Percentiles rank a stretch among this genome's conserved stretches.
Conservation (phyloP, 805 yeast species). For the Teunomyces lycoperdinae region DNA sequence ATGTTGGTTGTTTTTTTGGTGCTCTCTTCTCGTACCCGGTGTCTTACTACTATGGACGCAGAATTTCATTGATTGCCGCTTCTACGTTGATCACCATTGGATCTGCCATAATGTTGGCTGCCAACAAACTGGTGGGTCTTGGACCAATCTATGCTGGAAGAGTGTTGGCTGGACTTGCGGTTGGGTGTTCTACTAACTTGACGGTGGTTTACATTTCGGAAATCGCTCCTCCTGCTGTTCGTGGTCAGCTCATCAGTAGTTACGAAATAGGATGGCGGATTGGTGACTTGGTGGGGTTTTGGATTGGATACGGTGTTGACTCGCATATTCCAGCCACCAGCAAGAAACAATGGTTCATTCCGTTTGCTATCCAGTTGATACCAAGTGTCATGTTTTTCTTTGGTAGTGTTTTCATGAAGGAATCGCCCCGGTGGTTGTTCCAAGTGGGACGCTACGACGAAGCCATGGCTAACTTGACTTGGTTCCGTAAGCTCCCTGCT, state of each 20-base stretch:
- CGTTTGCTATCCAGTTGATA: constrained; percentile 38
- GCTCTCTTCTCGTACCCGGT: constrained; percentile 37
- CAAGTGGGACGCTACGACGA: constrained; percentile 28
- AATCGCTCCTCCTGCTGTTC: constrained; percentile 33
- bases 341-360: constrained; percentile 37
- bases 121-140: constrained; percentile 22
- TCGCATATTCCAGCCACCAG: constrained; percentile 19
- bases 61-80: constrained; percentile 29
- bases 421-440: constrained; percentile 37
- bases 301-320: constrained; percentile 35
- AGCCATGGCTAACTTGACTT: constrained; percentile 31
- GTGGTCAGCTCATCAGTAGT: constrained; percentile 30
- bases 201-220: constrained; percentile 37
- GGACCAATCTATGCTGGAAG: constrained; percentile 39
- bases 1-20: constrained; percentile 40
- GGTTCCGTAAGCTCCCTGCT: constrained; percentile 34
- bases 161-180: constrained; percentile 34
- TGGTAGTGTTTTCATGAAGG: constrained; percentile 32
- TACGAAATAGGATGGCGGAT: constrained; percentile 40
- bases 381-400: constrained; percentile 34
- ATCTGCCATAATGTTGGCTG: constrained; percentile 36
- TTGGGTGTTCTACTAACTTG: constrained; percentile 35
- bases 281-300: constrained; percentile 39
- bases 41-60: constrained; percentile 33
- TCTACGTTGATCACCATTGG: constrained; percentile 33